Evolutionary conservation across 768 basidiomycete species (phyloP).

Genomic region (Tubosaeta brunneosetosa): DNA sequence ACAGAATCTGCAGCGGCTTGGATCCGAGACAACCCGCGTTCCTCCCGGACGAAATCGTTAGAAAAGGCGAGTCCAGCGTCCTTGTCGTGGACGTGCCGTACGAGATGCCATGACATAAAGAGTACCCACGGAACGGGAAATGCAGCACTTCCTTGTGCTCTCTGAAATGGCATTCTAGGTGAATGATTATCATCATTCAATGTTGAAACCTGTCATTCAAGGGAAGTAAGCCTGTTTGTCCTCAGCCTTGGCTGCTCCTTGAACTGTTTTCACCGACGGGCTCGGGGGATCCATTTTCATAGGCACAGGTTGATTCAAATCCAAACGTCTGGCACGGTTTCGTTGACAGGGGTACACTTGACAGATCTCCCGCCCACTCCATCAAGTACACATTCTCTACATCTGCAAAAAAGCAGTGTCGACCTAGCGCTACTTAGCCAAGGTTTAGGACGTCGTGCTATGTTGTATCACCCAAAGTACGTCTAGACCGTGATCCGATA

Average conservation of each 20-base stretch:
- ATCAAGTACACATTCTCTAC: slow-evolving; percentile 59
- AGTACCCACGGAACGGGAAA: slow-evolving; percentile 90
- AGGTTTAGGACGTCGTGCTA: no score
- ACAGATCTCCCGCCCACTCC: slow-evolving; percentile 70
- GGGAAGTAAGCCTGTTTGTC: slow-evolving; percentile 42
- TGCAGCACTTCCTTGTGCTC: slow-evolving; percentile 67
- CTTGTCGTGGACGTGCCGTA: slow-evolving; percentile 65
- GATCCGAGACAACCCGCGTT: slow-evolving; percentile 45
- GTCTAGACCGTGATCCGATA: no score
- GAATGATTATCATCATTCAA: slow-evolving; percentile 44
- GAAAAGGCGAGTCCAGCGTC: slow-evolving; percentile 12
- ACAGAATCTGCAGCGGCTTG: slow-evolving; percentile 41
- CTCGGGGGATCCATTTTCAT: slow-evolving; percentile 59
- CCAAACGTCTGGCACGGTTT: slow-evolving; percentile 82
- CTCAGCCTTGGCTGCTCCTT: background rate
- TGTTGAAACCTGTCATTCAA: slow-evolving; percentile 47
- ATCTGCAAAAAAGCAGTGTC: no score
- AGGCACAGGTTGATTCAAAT: slow-evolving; percentile 60
- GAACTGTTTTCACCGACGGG: slow-evolving; percentile 41
- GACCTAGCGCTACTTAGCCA: no score
- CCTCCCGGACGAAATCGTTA: slow-evolving; percentile 53
- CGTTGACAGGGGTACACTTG: slow-evolving; percentile 71
- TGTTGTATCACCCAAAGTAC: no score
- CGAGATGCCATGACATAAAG: slow-evolving; percentile 39
- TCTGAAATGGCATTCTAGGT: slow-evolving; percentile 47